Conservation (phyloP, 2,329 filamentous ascomycete genomes). For the Arthroderma sp. region DNA sequence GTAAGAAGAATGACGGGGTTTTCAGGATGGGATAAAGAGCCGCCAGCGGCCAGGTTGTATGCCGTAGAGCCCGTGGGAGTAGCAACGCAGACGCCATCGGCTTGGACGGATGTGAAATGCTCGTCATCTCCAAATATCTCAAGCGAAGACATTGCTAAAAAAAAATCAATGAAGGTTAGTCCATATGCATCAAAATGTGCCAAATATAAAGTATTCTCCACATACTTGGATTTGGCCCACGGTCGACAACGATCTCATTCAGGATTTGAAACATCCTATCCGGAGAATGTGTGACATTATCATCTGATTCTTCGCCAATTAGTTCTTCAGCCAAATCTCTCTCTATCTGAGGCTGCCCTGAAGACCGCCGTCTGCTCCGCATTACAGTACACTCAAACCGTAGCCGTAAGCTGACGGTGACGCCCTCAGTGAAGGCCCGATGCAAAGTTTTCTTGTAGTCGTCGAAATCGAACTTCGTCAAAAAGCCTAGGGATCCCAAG, state of each 20-base stretch:
- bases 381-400: constrained; percentile 91
- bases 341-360: constrained; percentile 20
- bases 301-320: constrained; percentile 63
- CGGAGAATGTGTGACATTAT: constrained; percentile 72
- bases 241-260: constrained; percentile 93
- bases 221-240: constrained; percentile 83
- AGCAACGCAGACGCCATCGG: constrained; percentile 86
- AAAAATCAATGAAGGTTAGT: not conserved
- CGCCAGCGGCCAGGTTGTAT: constrained; percentile 85
- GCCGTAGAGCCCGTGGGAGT: constrained; percentile 93
- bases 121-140: constrained; percentile 82
- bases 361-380: constrained; percentile 43
- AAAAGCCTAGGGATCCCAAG: constrained; percentile 80
- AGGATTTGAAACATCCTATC: constrained; percentile 80
- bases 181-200: not conserved
- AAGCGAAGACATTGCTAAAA: constrained; percentile 72
- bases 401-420: constrained; percentile 75
- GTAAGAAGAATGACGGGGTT: constrained; percentile 83
- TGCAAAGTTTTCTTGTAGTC: constrained; percentile 57
- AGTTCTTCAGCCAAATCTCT: constrained; percentile 79
- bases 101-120: constrained; percentile 84
- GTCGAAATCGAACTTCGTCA: constrained; percentile 92
- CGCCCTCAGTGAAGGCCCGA: constrained; percentile 64
- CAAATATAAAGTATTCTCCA: constrained; percentile 14
- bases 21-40: constrained; percentile 85